Conservation (phyloP, 768 basidiomycete genomes). For the Tylopilus balloui region DNA sequence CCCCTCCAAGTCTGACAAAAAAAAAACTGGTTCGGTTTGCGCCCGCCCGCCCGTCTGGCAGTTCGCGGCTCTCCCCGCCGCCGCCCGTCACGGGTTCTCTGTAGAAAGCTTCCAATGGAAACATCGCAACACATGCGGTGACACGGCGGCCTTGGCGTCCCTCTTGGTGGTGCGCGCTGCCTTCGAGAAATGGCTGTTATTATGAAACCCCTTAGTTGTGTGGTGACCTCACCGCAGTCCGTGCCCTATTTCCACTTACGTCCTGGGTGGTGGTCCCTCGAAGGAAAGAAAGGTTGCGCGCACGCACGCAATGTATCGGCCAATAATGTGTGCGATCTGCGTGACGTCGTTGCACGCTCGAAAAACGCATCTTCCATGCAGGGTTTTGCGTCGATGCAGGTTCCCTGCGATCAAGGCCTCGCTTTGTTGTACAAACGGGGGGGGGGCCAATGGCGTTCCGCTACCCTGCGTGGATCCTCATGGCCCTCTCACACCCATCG, state of each 20-base stretch:
- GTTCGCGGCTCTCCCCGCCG: conserved; percentile 10
- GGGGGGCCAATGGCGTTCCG: neutral
- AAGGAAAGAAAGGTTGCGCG: neutral
- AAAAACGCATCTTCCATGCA: neutral
- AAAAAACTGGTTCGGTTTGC: conserved; percentile 12
- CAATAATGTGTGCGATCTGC: neutral
- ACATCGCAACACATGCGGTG: conserved; percentile 5
- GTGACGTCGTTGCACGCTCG: neutral
- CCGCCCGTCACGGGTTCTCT: conserved; percentile 8
- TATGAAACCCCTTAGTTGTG: neutral
- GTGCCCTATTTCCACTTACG: neutral
- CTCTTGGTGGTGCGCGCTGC: neutral
- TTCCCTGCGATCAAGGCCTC: neutral
- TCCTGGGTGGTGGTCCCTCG: no score
- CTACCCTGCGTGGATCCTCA: neutral
- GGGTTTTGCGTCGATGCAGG: neutral
- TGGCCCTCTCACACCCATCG: neutral
- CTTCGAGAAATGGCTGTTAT: neutral
- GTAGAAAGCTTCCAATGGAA: conserved; percentile 25
- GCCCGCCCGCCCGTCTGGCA: neutral
- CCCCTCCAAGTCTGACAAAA: no score
- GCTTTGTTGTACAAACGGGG: no score
- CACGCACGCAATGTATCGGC: neutral
- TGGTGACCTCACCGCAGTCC: conserved; percentile 10
- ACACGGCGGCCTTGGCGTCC: neutral